These are phyloP conservation scores for Ligustrum vulgare DNA, from an alignment of 257 asterid genomes.

Conservation along the genomic window DNA sequence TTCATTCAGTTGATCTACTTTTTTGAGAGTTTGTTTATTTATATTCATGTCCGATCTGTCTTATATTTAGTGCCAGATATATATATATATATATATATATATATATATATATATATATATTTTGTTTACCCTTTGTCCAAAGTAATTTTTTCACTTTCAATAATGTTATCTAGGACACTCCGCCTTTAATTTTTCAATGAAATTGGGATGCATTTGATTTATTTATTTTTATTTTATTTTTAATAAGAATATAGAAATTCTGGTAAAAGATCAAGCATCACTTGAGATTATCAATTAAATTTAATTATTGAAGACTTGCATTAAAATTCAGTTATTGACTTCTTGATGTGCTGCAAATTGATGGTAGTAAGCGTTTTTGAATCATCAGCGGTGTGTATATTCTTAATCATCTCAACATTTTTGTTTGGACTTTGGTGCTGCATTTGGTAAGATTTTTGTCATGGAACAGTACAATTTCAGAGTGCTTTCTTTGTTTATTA, in stretches of 20 bases:
- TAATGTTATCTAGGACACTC: background rate
- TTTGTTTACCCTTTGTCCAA: background rate
- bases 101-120: too few relatives aligned
- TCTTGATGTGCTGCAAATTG: background rate
- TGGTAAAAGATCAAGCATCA: background rate
- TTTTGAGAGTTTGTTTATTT: background rate
- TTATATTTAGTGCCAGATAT: background rate
- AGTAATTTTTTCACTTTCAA: background rate
- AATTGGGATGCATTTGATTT: background rate
- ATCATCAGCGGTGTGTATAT: background rate
- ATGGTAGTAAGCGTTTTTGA: background rate
- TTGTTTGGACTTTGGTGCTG: background rate
- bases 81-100: too few relatives aligned
- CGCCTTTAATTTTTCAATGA: too few relatives aligned
- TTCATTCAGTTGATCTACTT: background rate
- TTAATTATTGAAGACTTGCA: background rate
- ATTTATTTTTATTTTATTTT: background rate
- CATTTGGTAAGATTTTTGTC: background rate
- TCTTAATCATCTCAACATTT: background rate
- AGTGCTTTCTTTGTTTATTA: slow-evolving; percentile 5
- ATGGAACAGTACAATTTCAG: background rate
- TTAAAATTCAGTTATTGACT: too few relatives aligned
- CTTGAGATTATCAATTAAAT: background rate
- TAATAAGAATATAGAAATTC: background rate
- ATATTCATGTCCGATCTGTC: background rate